Evolutionary conservation across 73 alveolate species (phyloP).

Genomic region (Diophrys sp.): DNA sequence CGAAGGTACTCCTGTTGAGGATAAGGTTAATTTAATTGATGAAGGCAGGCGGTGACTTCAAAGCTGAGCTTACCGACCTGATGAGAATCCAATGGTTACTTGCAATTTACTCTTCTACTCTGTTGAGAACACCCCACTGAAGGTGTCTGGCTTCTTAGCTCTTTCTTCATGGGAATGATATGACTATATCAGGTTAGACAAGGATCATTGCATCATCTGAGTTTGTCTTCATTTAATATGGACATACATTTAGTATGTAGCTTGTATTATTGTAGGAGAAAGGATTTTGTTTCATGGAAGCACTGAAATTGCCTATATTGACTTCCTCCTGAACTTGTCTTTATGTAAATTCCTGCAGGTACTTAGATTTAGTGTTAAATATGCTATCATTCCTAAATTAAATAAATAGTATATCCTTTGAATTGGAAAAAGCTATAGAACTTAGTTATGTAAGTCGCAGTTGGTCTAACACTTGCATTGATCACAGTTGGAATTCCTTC

Average conservation of each 20-base stretch:
- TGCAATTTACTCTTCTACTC: constrained; percentile 51
- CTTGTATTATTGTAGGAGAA: constrained; percentile 63
- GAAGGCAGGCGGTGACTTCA: constrained; percentile 50
- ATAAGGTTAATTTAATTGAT: constrained; percentile 55
- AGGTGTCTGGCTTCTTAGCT: constrained; percentile 64
- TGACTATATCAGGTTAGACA: constrained; percentile 62
- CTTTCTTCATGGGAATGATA: constrained; percentile 51
- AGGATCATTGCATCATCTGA: constrained; percentile 49
- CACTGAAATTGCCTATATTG: constrained; percentile 24
- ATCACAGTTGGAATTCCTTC: constrained; percentile 40
- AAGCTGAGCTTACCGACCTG: constrained; percentile 67
- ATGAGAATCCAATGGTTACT: constrained; percentile 85
- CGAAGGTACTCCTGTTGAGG: too few species aligned
- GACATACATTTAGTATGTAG: constrained; percentile 38
- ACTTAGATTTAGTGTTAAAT: constrained; percentile 25
- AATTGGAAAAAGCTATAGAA: too few species aligned
- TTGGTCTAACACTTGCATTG: constrained; percentile 59
- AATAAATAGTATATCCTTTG: too few species aligned
- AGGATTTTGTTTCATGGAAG: constrained; percentile 21
- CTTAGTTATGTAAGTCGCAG: constrained; percentile 56
- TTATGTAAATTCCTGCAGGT: constrained; percentile 49
- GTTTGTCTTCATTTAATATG: constrained; percentile 42
- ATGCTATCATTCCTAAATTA: constrained; percentile 30
- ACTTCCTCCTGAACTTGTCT: constrained; percentile 35
- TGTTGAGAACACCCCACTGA: constrained; percentile 47